Evolutionary conservation across 768 basidiomycete genomes (phyloP).

Genomic region (Hysterangium stoloniferum): DNA sequence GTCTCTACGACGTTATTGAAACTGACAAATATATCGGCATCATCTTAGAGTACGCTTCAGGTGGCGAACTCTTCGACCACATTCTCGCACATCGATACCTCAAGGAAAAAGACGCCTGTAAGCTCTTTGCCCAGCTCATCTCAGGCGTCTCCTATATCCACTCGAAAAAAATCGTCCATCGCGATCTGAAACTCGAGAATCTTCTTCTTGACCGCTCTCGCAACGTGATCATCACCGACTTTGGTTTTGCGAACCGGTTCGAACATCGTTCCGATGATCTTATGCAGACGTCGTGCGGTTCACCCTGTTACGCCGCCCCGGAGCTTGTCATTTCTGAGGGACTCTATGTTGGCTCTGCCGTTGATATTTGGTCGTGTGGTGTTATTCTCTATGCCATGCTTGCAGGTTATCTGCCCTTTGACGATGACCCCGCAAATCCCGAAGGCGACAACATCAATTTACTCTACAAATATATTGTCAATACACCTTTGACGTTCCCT

Average conservation of each 20-base stretch:
- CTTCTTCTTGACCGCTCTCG: slow-evolving; percentile 93
- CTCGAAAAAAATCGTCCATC: slow-evolving; percentile 98
- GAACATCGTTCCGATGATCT: slow-evolving; percentile 89
- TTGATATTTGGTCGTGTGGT: slow-evolving; percentile 96
- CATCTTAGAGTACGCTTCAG: slow-evolving; percentile 96
- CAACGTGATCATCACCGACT: slow-evolving; percentile 99
- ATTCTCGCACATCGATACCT: slow-evolving; percentile 97
- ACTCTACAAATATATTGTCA: slow-evolving; percentile 97
- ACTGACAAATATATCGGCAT: slow-evolving; percentile 99
- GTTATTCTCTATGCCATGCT: slow-evolving; percentile 97
- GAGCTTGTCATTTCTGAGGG: slow-evolving; percentile 98
- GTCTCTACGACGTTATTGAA: slow-evolving; percentile 96
- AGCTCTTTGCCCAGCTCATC: slow-evolving; percentile 95
- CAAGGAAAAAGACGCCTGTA: slow-evolving; percentile 88
- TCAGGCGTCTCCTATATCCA: slow-evolving; percentile 99
- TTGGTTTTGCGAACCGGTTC: slow-evolving; percentile 97
- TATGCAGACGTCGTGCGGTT: slow-evolving; percentile 97
- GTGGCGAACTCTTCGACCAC: slow-evolving; percentile 97
- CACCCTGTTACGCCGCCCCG: slow-evolving; percentile 96
- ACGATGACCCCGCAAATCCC: slow-evolving; percentile 97
- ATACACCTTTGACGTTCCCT: slow-evolving; percentile 94
- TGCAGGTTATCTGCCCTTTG: slow-evolving; percentile 96
- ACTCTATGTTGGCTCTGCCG: slow-evolving; percentile 92
- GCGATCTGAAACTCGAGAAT: slow-evolving; percentile 98
- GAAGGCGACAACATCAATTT: slow-evolving; percentile 99